Conservation (phyloP, 2,329 filamentous ascomycete species). For the Diaporthe helianthi region DNA sequence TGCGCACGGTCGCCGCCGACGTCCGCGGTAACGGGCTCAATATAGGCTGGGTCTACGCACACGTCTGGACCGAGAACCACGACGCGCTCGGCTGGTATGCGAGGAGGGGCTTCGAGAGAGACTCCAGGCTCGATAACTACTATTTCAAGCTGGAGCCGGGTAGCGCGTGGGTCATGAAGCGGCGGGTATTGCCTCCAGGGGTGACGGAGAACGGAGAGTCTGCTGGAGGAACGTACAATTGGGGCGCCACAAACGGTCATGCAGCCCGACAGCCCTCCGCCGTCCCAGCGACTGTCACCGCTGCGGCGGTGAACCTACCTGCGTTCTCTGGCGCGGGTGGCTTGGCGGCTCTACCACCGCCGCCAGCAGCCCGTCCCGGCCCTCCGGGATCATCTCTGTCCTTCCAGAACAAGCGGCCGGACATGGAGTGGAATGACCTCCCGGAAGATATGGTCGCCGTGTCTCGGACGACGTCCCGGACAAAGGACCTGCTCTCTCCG, state of each 20-base stretch:
- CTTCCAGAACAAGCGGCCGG: constrained; percentile 65
- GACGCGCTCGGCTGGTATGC: constrained; percentile 70
- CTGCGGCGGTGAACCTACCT: constrained; percentile 41
- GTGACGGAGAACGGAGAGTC: background rate
- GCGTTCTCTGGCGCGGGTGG: constrained; percentile 27
- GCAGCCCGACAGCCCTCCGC: background rate
- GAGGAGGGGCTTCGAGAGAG: constrained; percentile 61
- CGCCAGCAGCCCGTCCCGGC: constrained; percentile 36
- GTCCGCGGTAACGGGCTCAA: constrained; percentile 2
- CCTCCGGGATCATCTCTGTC: constrained; percentile 48
- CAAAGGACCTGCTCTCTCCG: constrained; percentile 34
- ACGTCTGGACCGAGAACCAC: constrained; percentile 72
- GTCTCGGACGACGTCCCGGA: constrained; percentile 35
- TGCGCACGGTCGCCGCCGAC: constrained; percentile 46
- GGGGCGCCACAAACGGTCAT: constrained; percentile 22
- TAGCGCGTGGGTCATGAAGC: constrained; percentile 66
- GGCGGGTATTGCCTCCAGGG: constrained; percentile 47
- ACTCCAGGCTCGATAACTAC: constrained; percentile 61
- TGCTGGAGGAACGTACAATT: constrained; percentile 25
- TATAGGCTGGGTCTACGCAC: constrained; percentile 55
- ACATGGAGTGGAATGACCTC: constrained; percentile 71
- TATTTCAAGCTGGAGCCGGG: constrained; percentile 68
- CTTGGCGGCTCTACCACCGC: constrained; percentile 27
- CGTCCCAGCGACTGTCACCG: constrained; percentile 39
- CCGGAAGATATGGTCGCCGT: constrained; percentile 63